Conservation (phyloP, 768 basidiomycete species). For the Agrocybe pediades region DNA sequence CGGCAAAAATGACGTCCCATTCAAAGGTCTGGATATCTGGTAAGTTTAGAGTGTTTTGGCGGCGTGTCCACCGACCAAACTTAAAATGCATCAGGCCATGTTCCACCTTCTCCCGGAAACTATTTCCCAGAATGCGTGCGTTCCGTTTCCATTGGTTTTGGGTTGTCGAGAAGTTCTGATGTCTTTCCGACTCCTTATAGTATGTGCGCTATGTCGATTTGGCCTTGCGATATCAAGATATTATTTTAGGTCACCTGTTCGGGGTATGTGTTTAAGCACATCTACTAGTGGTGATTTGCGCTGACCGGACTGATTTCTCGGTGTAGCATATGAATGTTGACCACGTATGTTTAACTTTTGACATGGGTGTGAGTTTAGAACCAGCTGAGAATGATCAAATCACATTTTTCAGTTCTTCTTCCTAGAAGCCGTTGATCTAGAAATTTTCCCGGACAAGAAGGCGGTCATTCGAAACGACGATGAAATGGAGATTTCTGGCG, state of each 20-base stretch:
- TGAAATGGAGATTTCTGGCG: conserved; percentile 11
- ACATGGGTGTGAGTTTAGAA: background rate
- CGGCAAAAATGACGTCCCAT: conserved; percentile 9
- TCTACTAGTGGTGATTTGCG: background rate
- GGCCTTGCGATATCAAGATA: conserved; percentile 83
- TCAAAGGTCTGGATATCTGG: conserved; percentile 30
- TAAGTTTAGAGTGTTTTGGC: conserved; percentile 44
- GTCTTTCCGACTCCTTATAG: conserved; percentile 26
- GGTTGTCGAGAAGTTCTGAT: conserved; percentile 10
- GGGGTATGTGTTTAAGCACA: conserved; percentile 49
- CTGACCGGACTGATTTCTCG: conserved; percentile 14
- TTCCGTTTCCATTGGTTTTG: conserved; percentile 23
- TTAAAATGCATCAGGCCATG: conserved; percentile 60
- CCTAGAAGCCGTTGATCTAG: conserved; percentile 54
- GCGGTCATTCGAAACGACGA: conserved; percentile 16
- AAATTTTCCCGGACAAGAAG: conserved; percentile 33
- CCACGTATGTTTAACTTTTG: conserved; percentile 47
- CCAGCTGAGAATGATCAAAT: conserved; percentile 13
- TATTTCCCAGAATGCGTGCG: conserved; percentile 85
- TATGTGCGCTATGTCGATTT: conserved; percentile 74
- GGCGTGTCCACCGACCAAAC: conserved; percentile 21
- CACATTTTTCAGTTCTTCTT: conserved; percentile 50
- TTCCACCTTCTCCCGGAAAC: conserved; percentile 79
- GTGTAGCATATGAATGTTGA: conserved; percentile 82
- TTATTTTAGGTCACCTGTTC: conserved; percentile 82